Evolutionary conservation across 306 rosid genomes (phyloP).

Genomic region (Pyrus bretschneideri): DNA sequence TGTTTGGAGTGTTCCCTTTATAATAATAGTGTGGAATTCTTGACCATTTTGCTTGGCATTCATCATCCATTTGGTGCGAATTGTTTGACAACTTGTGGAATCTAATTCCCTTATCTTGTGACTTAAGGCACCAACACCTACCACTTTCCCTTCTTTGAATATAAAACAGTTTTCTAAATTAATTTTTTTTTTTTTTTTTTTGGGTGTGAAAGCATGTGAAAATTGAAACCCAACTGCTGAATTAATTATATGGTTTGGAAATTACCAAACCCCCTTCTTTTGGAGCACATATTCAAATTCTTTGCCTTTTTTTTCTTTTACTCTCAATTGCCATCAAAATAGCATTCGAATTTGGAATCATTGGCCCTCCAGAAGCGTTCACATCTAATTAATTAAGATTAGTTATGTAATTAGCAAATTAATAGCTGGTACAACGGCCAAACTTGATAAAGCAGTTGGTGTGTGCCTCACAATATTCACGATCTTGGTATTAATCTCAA

Average conservation of each 20-base stretch:
- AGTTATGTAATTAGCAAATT: too few species aligned
- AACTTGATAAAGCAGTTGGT: not conserved
- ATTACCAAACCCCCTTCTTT: not conserved
- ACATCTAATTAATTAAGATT: too few species aligned
- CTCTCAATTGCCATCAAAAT: not conserved
- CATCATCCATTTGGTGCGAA: not conserved
- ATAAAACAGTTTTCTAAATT: not conserved
- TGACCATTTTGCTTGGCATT: not conserved
- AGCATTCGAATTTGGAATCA: not conserved
- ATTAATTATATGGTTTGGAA: not conserved
- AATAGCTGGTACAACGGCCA: not conserved
- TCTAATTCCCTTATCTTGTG: not conserved
- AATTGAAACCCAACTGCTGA: not conserved
- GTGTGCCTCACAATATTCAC: not conserved
- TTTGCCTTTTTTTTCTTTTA: not conserved
- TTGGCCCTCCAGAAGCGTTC: not conserved
- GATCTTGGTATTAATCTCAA: not conserved
- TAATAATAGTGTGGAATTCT: not conserved
- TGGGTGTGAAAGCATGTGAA: not conserved
- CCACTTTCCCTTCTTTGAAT: not conserved
- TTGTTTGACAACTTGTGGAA: not conserved
- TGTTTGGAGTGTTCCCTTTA: not conserved
- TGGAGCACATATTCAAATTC: not conserved
- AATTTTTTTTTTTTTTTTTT: too few species aligned
- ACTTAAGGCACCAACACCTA: not conserved